Evolutionary conservation across 352 stramenopile species (phyloP), one percentile per base, ranked within the genome.

Genomic region (Elongisporangium prolatum): DNA sequence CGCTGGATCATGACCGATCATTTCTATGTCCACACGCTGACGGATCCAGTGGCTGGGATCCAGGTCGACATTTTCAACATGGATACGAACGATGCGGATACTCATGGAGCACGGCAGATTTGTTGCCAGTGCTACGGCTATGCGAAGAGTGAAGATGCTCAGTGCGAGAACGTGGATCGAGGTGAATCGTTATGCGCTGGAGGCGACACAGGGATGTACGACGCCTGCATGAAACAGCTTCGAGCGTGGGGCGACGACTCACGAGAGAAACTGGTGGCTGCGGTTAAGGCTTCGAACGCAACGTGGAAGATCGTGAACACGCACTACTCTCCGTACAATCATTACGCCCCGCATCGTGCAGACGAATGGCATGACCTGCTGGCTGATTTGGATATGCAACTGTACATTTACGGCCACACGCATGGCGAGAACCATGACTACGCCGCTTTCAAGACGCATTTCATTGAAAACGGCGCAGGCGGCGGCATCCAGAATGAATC

Each of bases 21-120:
- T 67, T 96, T 93, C 65, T 94, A 87, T 68, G 76, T 91, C 34
- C 65, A 93, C n/a, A n/a, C n/a, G n/a, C n/a, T n/a, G n/a, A n/a
- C n/a, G n/a, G n/a, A n/a, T n/a, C n/a, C n/a, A n/a, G n/a, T n/a
- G n/a, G n/a, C n/a, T n/a, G n/a, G n/a, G n/a, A n/a, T n/a, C n/a
- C n/a, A n/a, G n/a, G n/a, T n/a, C n/a, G n/a, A n/a, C n/a, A n/a
- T n/a, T 58, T 96, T 92, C 56, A 96, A 92, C 59, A 40, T 96
- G 14, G 84, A 96, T 64, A 92, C 81, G 52, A 96, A 89, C n/a
- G 77, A 87, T 49, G 81, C 81, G 0, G 77, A 90, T 34, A 68
- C 69, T 2, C 80, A 90, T 18, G 80, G 77, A 20, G 72, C 72
- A 0, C 75, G 80, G 4, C 77, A 93, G 53, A 88, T 93, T 52